Evolutionary conservation across 2,329 filamentous ascomycete genomes (phyloP), one percentile per base, ranked within the genome.

Genomic region (Aspergillus phoenicis): DNA sequence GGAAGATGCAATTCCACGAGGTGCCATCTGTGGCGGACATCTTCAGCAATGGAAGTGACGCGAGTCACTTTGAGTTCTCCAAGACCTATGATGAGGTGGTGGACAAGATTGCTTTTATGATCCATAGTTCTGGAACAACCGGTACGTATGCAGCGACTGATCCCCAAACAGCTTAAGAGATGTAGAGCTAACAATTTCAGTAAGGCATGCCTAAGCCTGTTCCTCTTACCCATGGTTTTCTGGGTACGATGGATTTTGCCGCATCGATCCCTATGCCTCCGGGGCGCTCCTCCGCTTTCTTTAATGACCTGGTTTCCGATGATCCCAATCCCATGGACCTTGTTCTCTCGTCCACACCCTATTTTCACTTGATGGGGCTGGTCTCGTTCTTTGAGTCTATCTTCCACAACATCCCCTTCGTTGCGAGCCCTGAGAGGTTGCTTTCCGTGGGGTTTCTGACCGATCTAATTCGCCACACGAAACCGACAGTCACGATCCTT

Each of bases 41-140:
- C 1, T 41, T 68, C 8, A 17, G n/a, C 4, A 26, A 26, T n/a
- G 30, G 62, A 38, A 22, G 8, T 28, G 58, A 55, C 26, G 28
- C 58, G 24, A 54, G 57, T 20, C 52, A 57, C 10, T 74, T 70
- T 57, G 57, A 65, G 7, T 71, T 58, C 39, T 52, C 45, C 2
- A 68, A 26, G 24, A 26, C 24, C 24, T 71, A 57, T 33, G 58
- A 66, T 26, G 68, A 75, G 4, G 63, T 62, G 6, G 70, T 72
- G 58, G 57, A 73, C 53, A 61, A 38, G 49, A 36, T 59, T 3
- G 56, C 61, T 2, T 57, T 71, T 10, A 72, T 76, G 8, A 71
- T 75, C 28, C 75, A 77, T 59, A 77, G 74, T 17, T 77, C 75
- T n/a, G 75, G 75, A 24, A 74, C 74, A 2, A 77, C 75, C 13